Base-by-base conservation (phyloP, 352 stramenopile genomes). In the Halophytophthora batemanensis region DNA sequence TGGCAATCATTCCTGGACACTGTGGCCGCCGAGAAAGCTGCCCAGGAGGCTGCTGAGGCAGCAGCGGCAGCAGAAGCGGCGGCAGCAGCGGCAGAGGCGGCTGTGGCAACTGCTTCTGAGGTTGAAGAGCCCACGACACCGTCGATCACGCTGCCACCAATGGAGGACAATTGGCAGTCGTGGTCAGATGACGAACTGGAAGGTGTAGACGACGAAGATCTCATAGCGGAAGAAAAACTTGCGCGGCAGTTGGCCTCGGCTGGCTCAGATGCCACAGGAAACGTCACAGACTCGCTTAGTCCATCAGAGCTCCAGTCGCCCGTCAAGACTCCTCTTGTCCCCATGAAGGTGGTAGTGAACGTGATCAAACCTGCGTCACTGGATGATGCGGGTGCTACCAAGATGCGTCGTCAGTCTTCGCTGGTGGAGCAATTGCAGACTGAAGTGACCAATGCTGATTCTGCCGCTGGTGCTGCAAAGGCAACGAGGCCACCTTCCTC, bases 1-100 rank as follows among this genome's bases (percentile, higher is more conserved):
- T 89, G 78, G 78, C 64, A 74, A 33, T 61, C 63, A 13, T 87
- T 89, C 39, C 57, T 89, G 33, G 75, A 87, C 44, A 70, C 72
- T 1, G 52, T 66, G 11, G 50, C 45, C 1, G 35, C 53, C 7
- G 60, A 62, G 13, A 39, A 61, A 29, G 42, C 36, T 2, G 22
- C 41, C 15, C 41, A 60, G 56, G 49, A 61, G n/a, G 38, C 15
- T 29, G 35, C 8, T 3, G 29, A 14, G 19, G 21, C 19, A 11
- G 15, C 34, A 0, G 34, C 31, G 1, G 54, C 61, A 3, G 45
- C 18, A 35, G 38, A 70, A 31, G 38, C 36, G 11, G 35, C 34
- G 3, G 10, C 23, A 54, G 14, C 47, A 10, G 31, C 3, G 46
- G 50, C 8, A 2, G 23, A 12, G 28, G 41, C 38, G 28, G 44